Conservation (phyloP, 495 filamentous ascomycete genomes). For the Penicillium egyptiacum region DNA sequence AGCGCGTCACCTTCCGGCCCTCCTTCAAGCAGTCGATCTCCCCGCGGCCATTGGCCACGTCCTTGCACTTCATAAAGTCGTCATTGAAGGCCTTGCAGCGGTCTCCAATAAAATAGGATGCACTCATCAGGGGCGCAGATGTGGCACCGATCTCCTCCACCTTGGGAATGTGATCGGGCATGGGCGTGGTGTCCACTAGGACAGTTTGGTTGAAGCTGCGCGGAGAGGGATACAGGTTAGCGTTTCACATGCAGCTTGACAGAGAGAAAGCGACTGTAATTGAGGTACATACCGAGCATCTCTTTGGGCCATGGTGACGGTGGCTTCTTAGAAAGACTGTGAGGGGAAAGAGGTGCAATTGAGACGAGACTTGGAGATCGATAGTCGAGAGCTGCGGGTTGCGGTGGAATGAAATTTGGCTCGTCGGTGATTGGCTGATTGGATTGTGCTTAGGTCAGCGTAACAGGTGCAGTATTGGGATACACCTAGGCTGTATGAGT, state of each 20-base stretch:
- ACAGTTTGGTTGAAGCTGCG: slow-evolving; percentile 87
- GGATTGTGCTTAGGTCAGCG: slow-evolving; percentile 20
- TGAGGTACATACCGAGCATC: slow-evolving; percentile 45
- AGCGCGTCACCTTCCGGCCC: slow-evolving; percentile 92
- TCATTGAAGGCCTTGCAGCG: slow-evolving; percentile 95
- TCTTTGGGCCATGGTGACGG: slow-evolving; percentile 51
- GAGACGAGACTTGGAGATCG: slow-evolving; percentile 24
- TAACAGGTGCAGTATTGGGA: neutral
- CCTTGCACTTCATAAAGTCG: slow-evolving; percentile 99
- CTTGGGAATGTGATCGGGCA: slow-evolving; percentile 84
- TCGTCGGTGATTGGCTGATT: slow-evolving; percentile 32
- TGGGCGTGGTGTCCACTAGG: slow-evolving; percentile 93
- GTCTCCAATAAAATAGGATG: slow-evolving; percentile 96
- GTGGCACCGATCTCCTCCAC: slow-evolving; percentile 89
- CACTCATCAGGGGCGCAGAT: slow-evolving; percentile 86
- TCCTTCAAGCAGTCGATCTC: slow-evolving; percentile 96
- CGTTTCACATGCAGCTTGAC: slow-evolving; percentile 6
- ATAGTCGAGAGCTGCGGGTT: slow-evolving; percentile 34
- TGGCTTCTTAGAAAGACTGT: slow-evolving; percentile 17
- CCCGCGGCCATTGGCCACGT: slow-evolving; percentile 78
- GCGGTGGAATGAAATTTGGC: slow-evolving; percentile 36
- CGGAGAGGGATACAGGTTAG: slow-evolving; percentile 30
- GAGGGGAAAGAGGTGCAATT: slow-evolving; percentile 25
- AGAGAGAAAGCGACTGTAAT: neutral
- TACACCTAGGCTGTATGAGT: neutral